These are phyloP conservation scores for Colletotrichum sp. DNA, from an alignment of 2,329 filamentous ascomycete genomes.

Conservation along the genomic window DNA sequence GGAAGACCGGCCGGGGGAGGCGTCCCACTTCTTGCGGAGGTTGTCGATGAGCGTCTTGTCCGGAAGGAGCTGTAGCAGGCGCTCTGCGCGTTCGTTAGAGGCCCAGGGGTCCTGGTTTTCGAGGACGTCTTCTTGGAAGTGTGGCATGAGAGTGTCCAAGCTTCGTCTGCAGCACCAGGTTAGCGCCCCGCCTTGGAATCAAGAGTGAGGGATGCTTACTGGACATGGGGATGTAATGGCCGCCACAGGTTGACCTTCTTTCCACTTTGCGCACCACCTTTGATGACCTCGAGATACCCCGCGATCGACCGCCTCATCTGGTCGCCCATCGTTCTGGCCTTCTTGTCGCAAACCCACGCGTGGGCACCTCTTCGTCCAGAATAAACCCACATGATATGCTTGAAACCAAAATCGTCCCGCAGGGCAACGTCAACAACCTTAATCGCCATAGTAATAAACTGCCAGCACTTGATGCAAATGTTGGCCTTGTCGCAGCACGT, in stretches of 20 bases:
- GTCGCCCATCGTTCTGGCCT: conserved; percentile 84
- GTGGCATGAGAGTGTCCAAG: conserved; percentile 79
- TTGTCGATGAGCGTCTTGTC: conserved; percentile 79
- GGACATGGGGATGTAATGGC: conserved; percentile 88
- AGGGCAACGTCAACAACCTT: conserved; percentile 88
- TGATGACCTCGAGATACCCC: conserved; percentile 88
- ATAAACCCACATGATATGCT: conserved; percentile 98
- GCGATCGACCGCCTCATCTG: conserved; percentile 84
- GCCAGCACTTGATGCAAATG: conserved; percentile 94
- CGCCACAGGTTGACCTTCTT: conserved; percentile 86
- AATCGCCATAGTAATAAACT: conserved; percentile 97
- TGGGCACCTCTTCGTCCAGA: conserved; percentile 95
- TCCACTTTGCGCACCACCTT: conserved; percentile 82
- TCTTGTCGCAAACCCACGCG: conserved; percentile 96
- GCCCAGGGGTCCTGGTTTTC: conserved; percentile 86
- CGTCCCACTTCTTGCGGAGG: conserved; percentile 89
- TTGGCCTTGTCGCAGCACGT: conserved; percentile 94
- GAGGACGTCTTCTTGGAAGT: conserved; percentile 86
- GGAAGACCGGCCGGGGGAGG: conserved; percentile 77
- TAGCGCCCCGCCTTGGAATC: conserved; percentile 10
- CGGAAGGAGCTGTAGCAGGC: conserved; percentile 83
- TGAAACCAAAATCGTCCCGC: conserved; percentile 94
- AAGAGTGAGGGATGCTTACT: conserved; percentile 48
- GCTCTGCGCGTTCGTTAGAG: conserved; percentile 71
- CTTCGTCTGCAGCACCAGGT: conserved; percentile 64